Percentiles rank a stretch among this genome's conserved stretches.
Conservation (phyloP, 2,329 filamentous ascomycete species). For the Volutella citrinella region DNA sequence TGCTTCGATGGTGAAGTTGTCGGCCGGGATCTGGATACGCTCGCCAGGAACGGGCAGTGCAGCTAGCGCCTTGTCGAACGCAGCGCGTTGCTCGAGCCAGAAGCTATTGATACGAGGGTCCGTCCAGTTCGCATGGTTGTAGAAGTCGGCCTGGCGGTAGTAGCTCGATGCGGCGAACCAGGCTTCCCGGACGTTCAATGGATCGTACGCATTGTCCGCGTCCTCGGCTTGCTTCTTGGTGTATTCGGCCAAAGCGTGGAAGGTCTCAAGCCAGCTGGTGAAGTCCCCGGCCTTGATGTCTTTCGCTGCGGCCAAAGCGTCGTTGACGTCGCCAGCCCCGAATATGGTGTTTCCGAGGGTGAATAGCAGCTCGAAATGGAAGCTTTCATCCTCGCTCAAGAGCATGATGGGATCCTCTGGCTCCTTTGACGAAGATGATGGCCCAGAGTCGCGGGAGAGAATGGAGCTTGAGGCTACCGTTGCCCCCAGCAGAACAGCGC, state of each 20-base stretch:
- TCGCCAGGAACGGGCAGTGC: conserved; percentile 23
- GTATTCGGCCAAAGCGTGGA: too few species aligned
- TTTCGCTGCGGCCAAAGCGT: too few species aligned
- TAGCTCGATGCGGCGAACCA: conserved; percentile 36
- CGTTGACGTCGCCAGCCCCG: too few species aligned
- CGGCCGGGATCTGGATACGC: too few species aligned
- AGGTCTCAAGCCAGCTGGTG: too few species aligned
- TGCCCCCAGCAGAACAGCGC: conserved; percentile 10
- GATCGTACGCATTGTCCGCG: too few species aligned
- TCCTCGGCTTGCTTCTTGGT: too few species aligned
- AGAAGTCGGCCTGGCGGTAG: conserved; percentile 37
- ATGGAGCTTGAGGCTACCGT: conserved; percentile 11
- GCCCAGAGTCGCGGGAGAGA: conserved; percentile 10
- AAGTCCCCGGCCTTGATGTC: too few species aligned
- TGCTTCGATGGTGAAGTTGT: conserved; percentile 32
- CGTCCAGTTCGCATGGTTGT: conserved; percentile 32
- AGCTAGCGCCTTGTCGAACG: conserved; percentile 35
- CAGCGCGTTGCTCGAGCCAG: conserved; percentile 29
- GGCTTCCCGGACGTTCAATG: conserved; percentile 10
- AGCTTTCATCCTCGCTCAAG: too few species aligned
- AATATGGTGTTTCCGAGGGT: too few species aligned
- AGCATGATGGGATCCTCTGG: too few species aligned
- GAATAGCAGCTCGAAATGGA: too few species aligned
- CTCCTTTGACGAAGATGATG: conserved; percentile 5
- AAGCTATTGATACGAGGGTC: conserved; percentile 33